Percentiles rank a stretch among this genome's conserved stretches.
phyloP scores from a whole-genome alignment of 768 basidiomycete species.

The Kwoniella shandongensis region DNA sequence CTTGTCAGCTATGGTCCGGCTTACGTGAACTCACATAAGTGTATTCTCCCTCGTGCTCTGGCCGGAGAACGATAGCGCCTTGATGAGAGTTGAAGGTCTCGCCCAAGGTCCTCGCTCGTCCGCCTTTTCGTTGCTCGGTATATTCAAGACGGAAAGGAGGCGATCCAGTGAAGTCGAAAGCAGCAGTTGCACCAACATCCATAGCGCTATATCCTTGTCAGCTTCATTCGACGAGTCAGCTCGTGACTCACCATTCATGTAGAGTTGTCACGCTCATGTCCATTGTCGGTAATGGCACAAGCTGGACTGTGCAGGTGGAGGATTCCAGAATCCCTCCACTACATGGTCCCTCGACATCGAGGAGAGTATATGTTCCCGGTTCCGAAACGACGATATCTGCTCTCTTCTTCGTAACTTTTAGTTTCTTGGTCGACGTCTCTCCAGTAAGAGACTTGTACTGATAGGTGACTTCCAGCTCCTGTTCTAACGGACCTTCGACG shows the following conservation, averaged over 20 bases:
- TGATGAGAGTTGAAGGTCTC: constrained; percentile 65
- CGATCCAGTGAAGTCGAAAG: constrained; percentile 79
- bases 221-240: constrained; percentile 2
- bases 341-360: constrained; percentile 72
- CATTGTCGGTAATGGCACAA: constrained; percentile 68
- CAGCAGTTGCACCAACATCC: constrained; percentile 86
- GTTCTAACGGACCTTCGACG: constrained; percentile 60
- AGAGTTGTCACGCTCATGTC: constrained; percentile 86
- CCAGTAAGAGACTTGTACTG: constrained; percentile 62
- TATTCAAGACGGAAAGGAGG: constrained; percentile 87
- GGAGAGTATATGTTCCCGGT: constrained; percentile 76
- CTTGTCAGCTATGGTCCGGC: neutral
- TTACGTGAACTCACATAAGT: constrained; percentile 59
- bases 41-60: constrained; percentile 86
- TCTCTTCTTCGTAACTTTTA: constrained; percentile 58
- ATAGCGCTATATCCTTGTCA: constrained; percentile 53
- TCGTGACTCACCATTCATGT: constrained; percentile 72
- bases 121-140: constrained; percentile 64
- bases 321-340: constrained; percentile 80
- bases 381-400: constrained; percentile 54
- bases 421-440: constrained; percentile 66
- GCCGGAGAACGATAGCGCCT: constrained; percentile 78
- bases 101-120: constrained; percentile 52
- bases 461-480: constrained; percentile 58
- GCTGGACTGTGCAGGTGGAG: constrained; percentile 68